phyloP scores from a whole-genome alignment of 345 rosid species.

The Eutrema yunnanense region DNA sequence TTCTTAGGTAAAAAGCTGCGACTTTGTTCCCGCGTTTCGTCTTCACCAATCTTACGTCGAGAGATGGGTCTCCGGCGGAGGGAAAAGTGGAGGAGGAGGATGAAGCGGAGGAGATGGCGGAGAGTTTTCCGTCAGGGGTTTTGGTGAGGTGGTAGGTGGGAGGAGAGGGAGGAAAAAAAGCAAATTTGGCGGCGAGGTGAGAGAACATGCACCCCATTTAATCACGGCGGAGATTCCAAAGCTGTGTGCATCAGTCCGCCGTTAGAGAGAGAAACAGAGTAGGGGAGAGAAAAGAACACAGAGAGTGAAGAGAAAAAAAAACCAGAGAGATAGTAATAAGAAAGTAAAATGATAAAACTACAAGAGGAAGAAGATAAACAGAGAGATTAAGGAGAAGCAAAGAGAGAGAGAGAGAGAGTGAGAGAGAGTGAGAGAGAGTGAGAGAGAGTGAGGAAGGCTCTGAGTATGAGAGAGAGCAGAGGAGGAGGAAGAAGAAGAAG shows the following conservation, averaged over 20 bases:
- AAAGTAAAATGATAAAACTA: not conserved
- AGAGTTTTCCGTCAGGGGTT: conserved; percentile 54
- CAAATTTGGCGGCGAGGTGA: conserved; percentile 92
- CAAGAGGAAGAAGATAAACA: not conserved
- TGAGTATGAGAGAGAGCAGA: conserved; percentile 1
- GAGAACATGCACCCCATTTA: conserved; percentile 94
- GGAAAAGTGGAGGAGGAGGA: conserved; percentile 61
- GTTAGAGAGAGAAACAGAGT: not conserved
- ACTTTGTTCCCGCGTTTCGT: conserved; percentile 80
- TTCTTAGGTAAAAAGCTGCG: conserved; percentile 74
- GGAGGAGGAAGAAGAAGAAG: conserved; percentile 1
- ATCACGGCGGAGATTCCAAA: conserved; percentile 22
- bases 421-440: too few species aligned
- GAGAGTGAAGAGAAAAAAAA: not conserved
- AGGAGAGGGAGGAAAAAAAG: conserved; percentile 97
- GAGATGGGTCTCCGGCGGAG: conserved; percentile 57
- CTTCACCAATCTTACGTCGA: conserved; percentile 67
- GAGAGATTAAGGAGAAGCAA: not conserved
- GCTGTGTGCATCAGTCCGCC: conserved; percentile 19
- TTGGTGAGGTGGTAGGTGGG: conserved; percentile 81
- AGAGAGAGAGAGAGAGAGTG: not conserved
- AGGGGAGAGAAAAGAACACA: not conserved
- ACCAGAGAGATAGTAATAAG: not conserved
- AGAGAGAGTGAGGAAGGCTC: conserved; percentile 3
- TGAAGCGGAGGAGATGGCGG: conserved; percentile 56